These are phyloP conservation scores for Neurospora terricola DNA, from an alignment of 495 filamentous ascomycete species.

Conservation along the genomic window DNA sequence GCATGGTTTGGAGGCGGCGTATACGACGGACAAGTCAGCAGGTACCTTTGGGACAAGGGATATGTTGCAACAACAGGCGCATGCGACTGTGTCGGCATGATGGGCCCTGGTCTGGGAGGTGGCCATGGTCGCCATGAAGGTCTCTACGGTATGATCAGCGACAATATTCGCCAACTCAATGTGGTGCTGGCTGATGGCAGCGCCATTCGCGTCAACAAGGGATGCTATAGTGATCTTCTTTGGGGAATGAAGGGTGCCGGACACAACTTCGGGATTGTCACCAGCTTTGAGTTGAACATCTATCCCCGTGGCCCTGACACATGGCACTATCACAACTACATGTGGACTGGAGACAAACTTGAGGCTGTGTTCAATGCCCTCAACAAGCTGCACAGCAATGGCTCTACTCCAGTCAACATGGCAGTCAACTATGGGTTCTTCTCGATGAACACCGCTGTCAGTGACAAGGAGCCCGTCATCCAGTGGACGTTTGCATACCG, in stretches of 20 bases:
- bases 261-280: constrained; percentile 53
- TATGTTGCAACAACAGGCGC: constrained; percentile 28
- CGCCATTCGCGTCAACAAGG: background rate
- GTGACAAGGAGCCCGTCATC: background rate
- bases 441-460: background rate
- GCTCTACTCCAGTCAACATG: constrained; percentile 29
- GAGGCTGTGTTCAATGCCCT: constrained; percentile 36
- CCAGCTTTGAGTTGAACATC: constrained; percentile 37
- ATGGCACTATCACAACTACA: constrained; percentile 36
- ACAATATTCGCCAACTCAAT: background rate
- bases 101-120: constrained; percentile 12
- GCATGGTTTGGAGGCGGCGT: background rate
- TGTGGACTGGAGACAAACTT: constrained; percentile 41
- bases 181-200: background rate
- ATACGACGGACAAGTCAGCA: background rate
- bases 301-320: constrained; percentile 26
- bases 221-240: constrained; percentile 32
- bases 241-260: constrained; percentile 55
- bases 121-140: background rate
- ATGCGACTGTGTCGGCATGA: constrained; percentile 45
- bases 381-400: constrained; percentile 33
- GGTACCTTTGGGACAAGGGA: background rate
- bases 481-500: background rate
- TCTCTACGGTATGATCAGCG: background rate
- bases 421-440: background rate